Percentiles rank a stretch among this genome's conserved stretches.
These are phyloP conservation scores for Sugiyamaella valdiviana DNA, from an alignment of 805 yeast genomes.

Conservation along the genomic window DNA sequence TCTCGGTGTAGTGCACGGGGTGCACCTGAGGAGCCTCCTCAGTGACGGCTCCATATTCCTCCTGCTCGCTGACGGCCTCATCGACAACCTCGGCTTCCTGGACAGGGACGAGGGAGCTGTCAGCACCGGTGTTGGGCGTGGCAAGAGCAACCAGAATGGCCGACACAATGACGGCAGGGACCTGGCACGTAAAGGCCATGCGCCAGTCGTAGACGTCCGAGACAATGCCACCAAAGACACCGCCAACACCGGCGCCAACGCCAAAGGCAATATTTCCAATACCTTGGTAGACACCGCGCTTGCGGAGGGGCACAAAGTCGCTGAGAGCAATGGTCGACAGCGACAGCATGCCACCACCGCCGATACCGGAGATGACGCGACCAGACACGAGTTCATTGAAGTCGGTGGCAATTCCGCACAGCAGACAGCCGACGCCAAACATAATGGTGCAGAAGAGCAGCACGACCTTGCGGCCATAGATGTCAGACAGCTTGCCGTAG, in stretches of 20 bases:
- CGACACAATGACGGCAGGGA: slow-evolving; percentile 36
- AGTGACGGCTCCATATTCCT: background rate
- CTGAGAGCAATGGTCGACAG: slow-evolving; percentile 69
- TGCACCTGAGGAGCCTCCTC: slow-evolving; percentile 5
- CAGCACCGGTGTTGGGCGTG: slow-evolving; percentile 5
- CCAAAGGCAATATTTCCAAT: slow-evolving; percentile 71
- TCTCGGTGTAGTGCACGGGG: slow-evolving; percentile 24
- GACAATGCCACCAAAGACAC: slow-evolving; percentile 49
- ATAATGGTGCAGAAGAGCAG: slow-evolving; percentile 37
- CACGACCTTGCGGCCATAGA: slow-evolving; percentile 38
- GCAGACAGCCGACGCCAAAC: slow-evolving; percentile 43
- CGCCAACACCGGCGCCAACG: slow-evolving; percentile 70
- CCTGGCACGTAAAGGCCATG: slow-evolving; percentile 37
- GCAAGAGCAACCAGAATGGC: slow-evolving; percentile 26
- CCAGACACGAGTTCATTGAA: slow-evolving; percentile 62
- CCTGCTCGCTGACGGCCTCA: slow-evolving; percentile 36
- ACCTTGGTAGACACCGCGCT: slow-evolving; percentile 80
- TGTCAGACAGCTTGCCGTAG: slow-evolving; percentile 64
- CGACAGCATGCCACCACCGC: slow-evolving; percentile 84
- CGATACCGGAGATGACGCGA: slow-evolving; percentile 75
- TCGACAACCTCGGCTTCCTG: slow-evolving; percentile 13
- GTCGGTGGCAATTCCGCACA: slow-evolving; percentile 47
- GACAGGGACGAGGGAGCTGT: slow-evolving; percentile 18
- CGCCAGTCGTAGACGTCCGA: slow-evolving; percentile 60
- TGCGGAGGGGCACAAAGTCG: slow-evolving; percentile 69